Percentiles rank a stretch among this genome's conserved stretches.
phyloP scores from a whole-genome alignment of 1,284 basidiomycete genomes.

The Pascua sp. region DNA sequence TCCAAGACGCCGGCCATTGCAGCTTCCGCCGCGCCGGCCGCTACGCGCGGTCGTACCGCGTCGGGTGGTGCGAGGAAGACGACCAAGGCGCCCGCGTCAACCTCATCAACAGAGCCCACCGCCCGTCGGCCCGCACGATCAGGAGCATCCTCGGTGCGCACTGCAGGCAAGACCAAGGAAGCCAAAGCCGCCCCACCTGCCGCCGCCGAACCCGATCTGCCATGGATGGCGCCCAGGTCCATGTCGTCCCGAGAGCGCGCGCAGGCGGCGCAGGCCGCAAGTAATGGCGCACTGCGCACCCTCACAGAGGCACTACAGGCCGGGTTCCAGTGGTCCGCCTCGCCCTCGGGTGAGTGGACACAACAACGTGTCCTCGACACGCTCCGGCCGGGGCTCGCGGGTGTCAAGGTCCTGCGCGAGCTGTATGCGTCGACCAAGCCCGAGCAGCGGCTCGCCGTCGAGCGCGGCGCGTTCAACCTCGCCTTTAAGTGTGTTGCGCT shows the following conservation, averaged over 20 bases:
- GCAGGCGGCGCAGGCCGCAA: conserved; percentile 11
- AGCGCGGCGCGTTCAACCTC: conserved; percentile 25
- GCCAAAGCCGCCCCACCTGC: no score
- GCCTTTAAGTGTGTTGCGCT: conserved; percentile 20
- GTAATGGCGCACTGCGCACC: conserved; percentile 4
- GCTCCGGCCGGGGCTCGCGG: conserved; percentile 7
- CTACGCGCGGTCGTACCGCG: neutral
- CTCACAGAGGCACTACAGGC: conserved; percentile 5
- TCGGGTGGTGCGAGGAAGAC: neutral
- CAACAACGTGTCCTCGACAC: neutral
- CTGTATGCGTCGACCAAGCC: conserved; percentile 15
- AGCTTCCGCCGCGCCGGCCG: neutral
- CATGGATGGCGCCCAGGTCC: conserved; percentile 5
- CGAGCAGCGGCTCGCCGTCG: conserved; percentile 27
- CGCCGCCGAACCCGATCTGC: neutral
- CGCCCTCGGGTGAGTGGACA: neutral
- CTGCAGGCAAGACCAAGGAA: no score
- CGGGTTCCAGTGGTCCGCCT: conserved; percentile 5
- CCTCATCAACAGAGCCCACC: neutral
- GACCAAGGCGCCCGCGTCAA: neutral
- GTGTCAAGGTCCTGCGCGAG: conserved; percentile 25
- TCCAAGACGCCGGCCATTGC: neutral
- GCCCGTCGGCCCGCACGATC: neutral
- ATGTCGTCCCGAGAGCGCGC: conserved; percentile 12
- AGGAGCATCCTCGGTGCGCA: no score